Base-by-base conservation (phyloP, 164 flowering plant species). In the Amborella trichopoda region DNA sequence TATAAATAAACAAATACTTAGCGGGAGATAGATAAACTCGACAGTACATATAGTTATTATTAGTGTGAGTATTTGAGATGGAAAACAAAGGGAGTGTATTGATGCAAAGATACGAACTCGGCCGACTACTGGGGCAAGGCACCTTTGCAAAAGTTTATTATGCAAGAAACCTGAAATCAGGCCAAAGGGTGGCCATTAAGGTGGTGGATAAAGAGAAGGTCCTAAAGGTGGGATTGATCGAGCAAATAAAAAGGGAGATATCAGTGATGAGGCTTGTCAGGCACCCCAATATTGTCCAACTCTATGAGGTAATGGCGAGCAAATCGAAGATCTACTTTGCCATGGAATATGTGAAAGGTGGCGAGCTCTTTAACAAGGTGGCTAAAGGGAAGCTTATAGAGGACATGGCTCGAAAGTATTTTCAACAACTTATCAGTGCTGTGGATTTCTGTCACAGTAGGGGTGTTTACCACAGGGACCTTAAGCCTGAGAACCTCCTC, bases 281-380 rank as follows among this genome's bases (percentile, higher is more conserved):
- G 41, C 96, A 88, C 59, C 93, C 93, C 12, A 59, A 81, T 28
- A 50, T 88, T 6, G 69, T 84, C 42, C 73, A 76, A 59, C 87
- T 84, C 18, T 70, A 77, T 48, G 89, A 88, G 59, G 93, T 88
- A 28, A 64, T 84, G 86, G 96, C 94, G 25, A 84, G 56, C 59
- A 81, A 77, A 49, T 58, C 60, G 18, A 87, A 79, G 71, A 80
- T 84, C 26, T 88, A 76, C 59, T 81, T 80, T 54, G 80, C 76
- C 4, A 65, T 88, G 81, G 93, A 88, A 58, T 80, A 74, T 56
- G 78, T 64, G 4, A 75, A 70, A 63, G 96, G 94, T 9, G 96
- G 96, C 13, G 94, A 88, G 76, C 83, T 87, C 12, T 83, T 87
- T 48, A 56, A 73, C 68, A 81, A 81, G 65, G 81, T 86, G n/a